phyloP scores from a whole-genome alignment of 129 eudicot species.

The Flaveria robusta region DNA sequence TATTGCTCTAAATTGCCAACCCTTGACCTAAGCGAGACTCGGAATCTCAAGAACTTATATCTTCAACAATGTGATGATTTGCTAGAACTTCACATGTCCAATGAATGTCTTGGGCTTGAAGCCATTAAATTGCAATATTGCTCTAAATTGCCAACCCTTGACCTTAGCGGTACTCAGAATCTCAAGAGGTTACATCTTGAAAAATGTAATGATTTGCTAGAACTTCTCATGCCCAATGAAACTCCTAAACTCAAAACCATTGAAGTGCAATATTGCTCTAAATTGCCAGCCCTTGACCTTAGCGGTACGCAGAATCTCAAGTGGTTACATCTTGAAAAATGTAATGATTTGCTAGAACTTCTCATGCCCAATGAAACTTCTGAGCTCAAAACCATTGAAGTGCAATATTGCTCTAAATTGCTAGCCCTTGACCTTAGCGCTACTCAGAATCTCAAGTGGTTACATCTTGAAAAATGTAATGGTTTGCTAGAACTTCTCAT shows the following conservation, averaged over 20 bases:
- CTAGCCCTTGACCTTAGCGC: background rate
- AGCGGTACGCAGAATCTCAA: background rate
- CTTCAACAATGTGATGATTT: no score
- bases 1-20: no score
- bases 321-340: background rate
- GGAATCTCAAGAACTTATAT: no score
- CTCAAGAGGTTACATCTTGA: background rate
- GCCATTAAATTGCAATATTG: no score
- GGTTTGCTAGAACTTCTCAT: constrained; percentile 9
- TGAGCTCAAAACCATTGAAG: background rate
- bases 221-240: constrained; percentile 9
- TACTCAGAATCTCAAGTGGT: background rate
- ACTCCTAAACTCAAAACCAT: background rate
- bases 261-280: background rate
- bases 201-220: background rate
- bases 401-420: background rate
- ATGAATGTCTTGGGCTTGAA: no score
- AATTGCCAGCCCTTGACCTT: background rate
- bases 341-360: background rate
- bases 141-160: background rate
- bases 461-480: background rate
- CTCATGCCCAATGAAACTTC: background rate
- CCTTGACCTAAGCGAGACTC: no score
- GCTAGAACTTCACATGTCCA: no score
- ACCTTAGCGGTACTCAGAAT: background rate